Percentiles rank a stretch among this genome's conserved stretches.
These are phyloP conservation scores for Colletotrichum acutatum DNA, from an alignment of 2,329 filamentous ascomycete species.

Conservation along the genomic window DNA sequence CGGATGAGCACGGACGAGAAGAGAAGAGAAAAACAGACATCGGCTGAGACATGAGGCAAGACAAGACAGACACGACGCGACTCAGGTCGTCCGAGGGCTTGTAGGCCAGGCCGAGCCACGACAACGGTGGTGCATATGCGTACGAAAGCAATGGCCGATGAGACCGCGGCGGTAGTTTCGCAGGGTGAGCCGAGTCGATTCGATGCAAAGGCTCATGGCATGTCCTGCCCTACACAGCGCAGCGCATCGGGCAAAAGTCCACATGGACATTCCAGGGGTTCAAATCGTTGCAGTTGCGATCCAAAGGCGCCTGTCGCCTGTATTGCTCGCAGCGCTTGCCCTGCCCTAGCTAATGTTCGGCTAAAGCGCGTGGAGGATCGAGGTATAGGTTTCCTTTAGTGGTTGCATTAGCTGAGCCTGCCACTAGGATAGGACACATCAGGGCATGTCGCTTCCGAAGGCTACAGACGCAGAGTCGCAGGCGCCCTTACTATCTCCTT, in stretches of 20 bases:
- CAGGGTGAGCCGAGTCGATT: slow-evolving; percentile 5
- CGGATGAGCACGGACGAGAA: slow-evolving; percentile 10
- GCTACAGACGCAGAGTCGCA: not conserved
- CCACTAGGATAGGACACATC: slow-evolving; percentile 7
- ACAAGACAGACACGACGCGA: slow-evolving; percentile 27
- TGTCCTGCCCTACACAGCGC: slow-evolving; percentile 15
- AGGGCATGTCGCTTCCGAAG: not conserved
- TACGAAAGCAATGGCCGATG: slow-evolving; percentile 10
- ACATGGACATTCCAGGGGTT: slow-evolving; percentile 31
- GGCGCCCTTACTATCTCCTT: not conserved
- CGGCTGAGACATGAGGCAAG: slow-evolving; percentile 23
- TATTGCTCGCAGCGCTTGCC: slow-evolving; percentile 6
- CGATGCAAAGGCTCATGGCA: slow-evolving; percentile 21
- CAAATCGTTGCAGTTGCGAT: slow-evolving; percentile 13
- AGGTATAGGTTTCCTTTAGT: slow-evolving; percentile 3
- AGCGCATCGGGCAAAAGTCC: slow-evolving; percentile 19
- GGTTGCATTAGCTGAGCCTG: slow-evolving; percentile 22
- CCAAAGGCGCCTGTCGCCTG: slow-evolving; percentile 4
- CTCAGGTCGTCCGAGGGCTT: slow-evolving; percentile 18
- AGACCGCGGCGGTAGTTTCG: not conserved
- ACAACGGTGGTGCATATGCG: slow-evolving; percentile 28
- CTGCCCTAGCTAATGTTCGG: slow-evolving; percentile 3
- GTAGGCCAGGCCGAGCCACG: slow-evolving; percentile 17
- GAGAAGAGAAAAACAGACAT: slow-evolving; percentile 2
- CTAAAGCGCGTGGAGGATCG: not conserved